Percentiles rank a stretch among this genome's conserved stretches.
Evolutionary conservation across 371 early-diverging fungal genomes (phyloP).

Genomic region (Mycotypha africana): DNA sequence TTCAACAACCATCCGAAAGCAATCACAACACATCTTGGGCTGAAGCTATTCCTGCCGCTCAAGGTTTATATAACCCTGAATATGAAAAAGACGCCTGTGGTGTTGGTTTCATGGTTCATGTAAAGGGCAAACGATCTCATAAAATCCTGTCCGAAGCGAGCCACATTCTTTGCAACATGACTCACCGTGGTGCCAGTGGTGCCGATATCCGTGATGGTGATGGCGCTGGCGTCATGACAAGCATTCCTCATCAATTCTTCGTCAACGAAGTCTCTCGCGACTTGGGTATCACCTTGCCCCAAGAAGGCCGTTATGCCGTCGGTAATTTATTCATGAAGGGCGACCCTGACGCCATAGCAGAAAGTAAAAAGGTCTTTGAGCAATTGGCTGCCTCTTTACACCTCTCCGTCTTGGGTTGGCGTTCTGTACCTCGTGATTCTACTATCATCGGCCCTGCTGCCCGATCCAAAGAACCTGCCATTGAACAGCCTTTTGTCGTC

Average conservation of each 20-base stretch:
- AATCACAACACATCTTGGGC: conserved; percentile 74
- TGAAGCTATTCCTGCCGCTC: conserved; percentile 72
- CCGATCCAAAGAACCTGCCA: conserved; percentile 86
- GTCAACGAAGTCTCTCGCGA: conserved; percentile 52
- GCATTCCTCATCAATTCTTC: conserved; percentile 89
- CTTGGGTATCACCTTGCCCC: conserved; percentile 63
- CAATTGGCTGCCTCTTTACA: conserved; percentile 62
- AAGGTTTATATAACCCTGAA: conserved; percentile 88
- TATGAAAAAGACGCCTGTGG: conserved; percentile 95
- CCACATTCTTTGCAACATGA: conserved; percentile 93
- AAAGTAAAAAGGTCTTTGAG: conserved; percentile 75
- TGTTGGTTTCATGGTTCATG: conserved; percentile 94
- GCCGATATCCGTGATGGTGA: conserved; percentile 88
- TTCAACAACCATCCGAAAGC: too few species aligned
- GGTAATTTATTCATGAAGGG: conserved; percentile 88
- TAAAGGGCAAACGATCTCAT: conserved; percentile 83
- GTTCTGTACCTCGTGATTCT: conserved; percentile 80
- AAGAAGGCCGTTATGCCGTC: conserved; percentile 82
- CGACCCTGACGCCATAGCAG: conserved; percentile 54
- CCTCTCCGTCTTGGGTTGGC: conserved; percentile 86
- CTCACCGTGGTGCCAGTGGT: conserved; percentile 93
- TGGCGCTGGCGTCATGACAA: conserved; percentile 90
- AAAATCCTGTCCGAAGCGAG: conserved; percentile 84
- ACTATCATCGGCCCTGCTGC: conserved; percentile 87
- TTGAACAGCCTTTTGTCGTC: conserved; percentile 90